Evolutionary conservation across 2,329 filamentous ascomycete genomes (phyloP), one percentile per base, ranked within the genome.

Genomic region (Stemphylium lycopersici): DNA sequence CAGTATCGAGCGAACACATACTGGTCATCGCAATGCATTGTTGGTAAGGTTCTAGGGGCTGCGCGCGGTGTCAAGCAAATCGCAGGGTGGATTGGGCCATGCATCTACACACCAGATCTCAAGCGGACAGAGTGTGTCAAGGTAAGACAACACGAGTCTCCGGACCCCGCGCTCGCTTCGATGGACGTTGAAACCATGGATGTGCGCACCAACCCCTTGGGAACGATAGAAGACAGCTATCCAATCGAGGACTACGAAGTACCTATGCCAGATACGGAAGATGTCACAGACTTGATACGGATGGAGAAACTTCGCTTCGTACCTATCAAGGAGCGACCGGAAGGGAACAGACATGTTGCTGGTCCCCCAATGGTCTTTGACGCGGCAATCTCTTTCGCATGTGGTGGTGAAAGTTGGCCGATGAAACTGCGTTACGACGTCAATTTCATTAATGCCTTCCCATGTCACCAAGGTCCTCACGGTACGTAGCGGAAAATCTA

Each of bases 1-100:
- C 89, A 92, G 75, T 91, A 91, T 69, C 86, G 87, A 53, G 87
- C 86, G 52, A 88, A 88, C 68, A 91, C 89, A 1, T 92, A 91
- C 78, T 92, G 89, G 89, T 86, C 88, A 3, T 83, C 86, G 11
- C 80, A 83, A 16, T 89, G 83, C 62, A 89, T 91, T 52, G 86
- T 92, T 2, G 89, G 89, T 33, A 91, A 90, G 68, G 89, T 92
- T 2, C 79, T 92, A 6, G 79, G 79, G 1, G 78, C 78, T 20
- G 88, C 86, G 34, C 86, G 88, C 20, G 90, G 88, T 0, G 90
- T 89, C 63, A 84, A 83, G 59, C 83, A 88, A 49, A 81, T 90
- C 16, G 88, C 84, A 38, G 89, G 89, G 20, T 92, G 89, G 89
- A 79, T 91, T 34, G 89, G 89, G 0, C 89, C 89, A 2, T 88